Evolutionary conservation across 2,329 filamentous ascomycete genomes (phyloP).

Genomic region (Aspergillus sp.): DNA sequence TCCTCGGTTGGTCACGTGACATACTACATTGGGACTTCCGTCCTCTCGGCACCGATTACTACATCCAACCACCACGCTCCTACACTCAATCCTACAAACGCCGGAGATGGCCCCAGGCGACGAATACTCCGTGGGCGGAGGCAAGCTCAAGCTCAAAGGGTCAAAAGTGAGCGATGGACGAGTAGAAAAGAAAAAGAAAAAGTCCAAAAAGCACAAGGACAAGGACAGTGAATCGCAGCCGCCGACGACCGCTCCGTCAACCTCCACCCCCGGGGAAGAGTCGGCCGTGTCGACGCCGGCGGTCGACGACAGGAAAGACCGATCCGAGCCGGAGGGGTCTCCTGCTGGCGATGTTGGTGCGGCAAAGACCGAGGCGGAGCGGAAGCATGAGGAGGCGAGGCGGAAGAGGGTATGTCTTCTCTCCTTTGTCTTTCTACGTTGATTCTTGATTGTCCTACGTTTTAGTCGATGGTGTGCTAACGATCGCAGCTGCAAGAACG

Average conservation of each 20-base stretch:
- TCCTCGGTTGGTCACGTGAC: no score
- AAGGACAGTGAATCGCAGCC: constrained; percentile 5
- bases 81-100: background rate
- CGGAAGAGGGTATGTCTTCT: constrained; percentile 68
- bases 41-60: background rate
- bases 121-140: constrained; percentile 67
- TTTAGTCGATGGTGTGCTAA: constrained; percentile 3
- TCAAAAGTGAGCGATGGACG: constrained; percentile 57
- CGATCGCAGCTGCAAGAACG: constrained; percentile 71
- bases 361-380: constrained; percentile 81
- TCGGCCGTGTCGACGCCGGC: background rate
- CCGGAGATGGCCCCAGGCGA: constrained; percentile 42
- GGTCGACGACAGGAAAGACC: background rate
- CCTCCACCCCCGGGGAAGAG: background rate
- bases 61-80: background rate
- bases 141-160: constrained; percentile 83
- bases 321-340: constrained; percentile 1
- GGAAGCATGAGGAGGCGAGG: constrained; percentile 74
- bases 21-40: background rate
- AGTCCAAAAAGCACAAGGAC: constrained; percentile 37
- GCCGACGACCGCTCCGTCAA: background rate
- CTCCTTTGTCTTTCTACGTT: constrained; percentile 3
- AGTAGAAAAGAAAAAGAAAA: constrained; percentile 51
- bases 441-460: background rate
- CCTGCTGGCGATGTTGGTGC: constrained; percentile 30